These are phyloP conservation scores for Kodamaea anthophila DNA, from an alignment of 1,139 yeast species.

Conservation along the genomic window DNA sequence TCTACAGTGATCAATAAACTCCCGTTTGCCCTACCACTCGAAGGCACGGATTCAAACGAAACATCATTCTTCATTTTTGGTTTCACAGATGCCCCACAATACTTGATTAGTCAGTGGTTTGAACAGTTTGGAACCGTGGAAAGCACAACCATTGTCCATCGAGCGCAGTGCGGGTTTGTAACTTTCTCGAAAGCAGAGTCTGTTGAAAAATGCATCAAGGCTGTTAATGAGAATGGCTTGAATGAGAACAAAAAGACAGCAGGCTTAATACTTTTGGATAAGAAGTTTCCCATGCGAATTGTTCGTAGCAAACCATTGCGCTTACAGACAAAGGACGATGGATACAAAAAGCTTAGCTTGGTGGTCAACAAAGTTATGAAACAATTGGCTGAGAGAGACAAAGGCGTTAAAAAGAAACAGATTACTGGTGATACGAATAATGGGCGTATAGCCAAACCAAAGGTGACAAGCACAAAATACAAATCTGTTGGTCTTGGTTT, in stretches of 20 bases:
- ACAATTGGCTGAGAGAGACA: slow-evolving; percentile 43
- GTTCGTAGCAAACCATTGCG: slow-evolving; percentile 60
- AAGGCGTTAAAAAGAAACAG: slow-evolving; percentile 2
- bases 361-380: slow-evolving; percentile 56
- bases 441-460: slow-evolving; percentile 2
- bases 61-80: slow-evolving; percentile 71
- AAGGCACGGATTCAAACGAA: slow-evolving; percentile 36
- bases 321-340: slow-evolving; percentile 43
- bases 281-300: slow-evolving; percentile 46
- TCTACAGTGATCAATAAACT: slow-evolving; percentile 46
- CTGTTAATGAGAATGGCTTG: slow-evolving; percentile 24
- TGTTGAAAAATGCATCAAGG: slow-evolving; percentile 51
- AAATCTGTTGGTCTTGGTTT: slow-evolving; percentile 14
- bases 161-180: slow-evolving; percentile 62
- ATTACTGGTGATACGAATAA: too few species aligned
- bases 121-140: slow-evolving; percentile 41
- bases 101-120: slow-evolving; percentile 46
- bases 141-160: slow-evolving; percentile 49
- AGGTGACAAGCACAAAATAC: slow-evolving; percentile 9
- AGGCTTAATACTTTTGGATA: slow-evolving; percentile 29
- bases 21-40: slow-evolving; percentile 55
- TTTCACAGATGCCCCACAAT: slow-evolving; percentile 61
- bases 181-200: slow-evolving; percentile 41
- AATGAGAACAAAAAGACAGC: slow-evolving; percentile 26
- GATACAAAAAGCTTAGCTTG: slow-evolving; percentile 45